These are phyloP conservation scores for Xylaria sp. DNA, from an alignment of 2,329 filamentous ascomycete species.

Conservation along the genomic window DNA sequence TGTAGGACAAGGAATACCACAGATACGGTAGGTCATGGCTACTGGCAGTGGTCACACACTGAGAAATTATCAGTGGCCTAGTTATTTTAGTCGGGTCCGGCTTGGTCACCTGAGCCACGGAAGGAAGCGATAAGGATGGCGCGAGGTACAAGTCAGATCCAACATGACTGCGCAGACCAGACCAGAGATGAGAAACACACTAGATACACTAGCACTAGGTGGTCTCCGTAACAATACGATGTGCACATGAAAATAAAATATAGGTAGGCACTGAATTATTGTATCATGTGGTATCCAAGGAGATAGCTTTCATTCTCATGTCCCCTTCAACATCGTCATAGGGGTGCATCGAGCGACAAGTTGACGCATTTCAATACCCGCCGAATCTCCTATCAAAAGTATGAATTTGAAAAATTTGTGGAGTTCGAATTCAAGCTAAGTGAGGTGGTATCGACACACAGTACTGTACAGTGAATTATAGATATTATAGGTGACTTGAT, in stretches of 20 bases:
- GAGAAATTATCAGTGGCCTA: slow-evolving; percentile 33
- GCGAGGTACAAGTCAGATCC: slow-evolving; percentile 22
- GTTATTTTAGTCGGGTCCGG: slow-evolving; percentile 31
- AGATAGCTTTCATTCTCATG: not conserved
- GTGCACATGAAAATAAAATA: too few relatives aligned
- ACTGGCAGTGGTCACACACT: slow-evolving; percentile 24
- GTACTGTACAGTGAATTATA: slow-evolving; percentile 11
- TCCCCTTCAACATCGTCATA: slow-evolving; percentile 20
- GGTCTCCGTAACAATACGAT: too few relatives aligned
- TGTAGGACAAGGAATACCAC: slow-evolving; percentile 1
- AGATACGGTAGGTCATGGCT: slow-evolving; percentile 13
- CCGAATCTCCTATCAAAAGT: slow-evolving; percentile 17
- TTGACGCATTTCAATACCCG: slow-evolving; percentile 9
- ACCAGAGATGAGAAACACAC: not conserved
- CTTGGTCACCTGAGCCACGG: slow-evolving; percentile 38
- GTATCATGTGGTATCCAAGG: not conserved
- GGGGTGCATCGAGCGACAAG: slow-evolving; percentile 29
- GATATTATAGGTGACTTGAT: not conserved
- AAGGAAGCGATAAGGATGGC: slow-evolving; percentile 38
- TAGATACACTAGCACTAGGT: too few relatives aligned
- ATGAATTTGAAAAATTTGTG: slow-evolving; percentile 9
- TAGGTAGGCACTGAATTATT: not conserved
- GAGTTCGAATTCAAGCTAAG: slow-evolving; percentile 9
- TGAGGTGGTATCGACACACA: not conserved
- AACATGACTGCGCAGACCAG: slow-evolving; percentile 24